phyloP scores from a whole-genome alignment of 306 rosid genomes.

The Vicia sativa region DNA sequence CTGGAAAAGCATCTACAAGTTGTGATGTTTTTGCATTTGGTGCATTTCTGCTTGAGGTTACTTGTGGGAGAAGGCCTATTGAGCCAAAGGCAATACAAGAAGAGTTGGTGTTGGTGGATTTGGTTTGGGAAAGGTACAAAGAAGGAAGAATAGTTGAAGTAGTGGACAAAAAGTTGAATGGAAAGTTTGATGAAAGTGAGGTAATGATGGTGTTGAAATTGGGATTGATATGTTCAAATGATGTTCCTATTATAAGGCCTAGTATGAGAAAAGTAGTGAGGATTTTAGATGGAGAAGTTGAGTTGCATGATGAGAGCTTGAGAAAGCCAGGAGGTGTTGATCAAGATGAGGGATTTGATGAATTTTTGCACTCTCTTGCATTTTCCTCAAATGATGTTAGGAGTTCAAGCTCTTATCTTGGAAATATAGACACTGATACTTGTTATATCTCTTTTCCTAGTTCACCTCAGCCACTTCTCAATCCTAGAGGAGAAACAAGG shows the following conservation, averaged over 20 bases:
- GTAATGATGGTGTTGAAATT: slow-evolving; percentile 57
- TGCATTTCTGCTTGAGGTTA: no score
- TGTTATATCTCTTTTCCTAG: slow-evolving; percentile 43
- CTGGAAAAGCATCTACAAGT: no score
- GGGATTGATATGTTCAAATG: slow-evolving; percentile 69
- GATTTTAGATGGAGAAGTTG: slow-evolving; percentile 66
- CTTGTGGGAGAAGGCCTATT: no score
- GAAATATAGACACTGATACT: slow-evolving; percentile 35
- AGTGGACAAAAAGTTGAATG: slow-evolving; percentile 45
- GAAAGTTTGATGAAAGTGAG: slow-evolving; percentile 48
- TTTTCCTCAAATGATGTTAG: slow-evolving; percentile 57
- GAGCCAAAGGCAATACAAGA: not conserved
- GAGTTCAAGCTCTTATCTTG: slow-evolving; percentile 46
- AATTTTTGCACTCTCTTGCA: slow-evolving; percentile 57
- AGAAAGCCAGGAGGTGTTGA: slow-evolving; percentile 41
- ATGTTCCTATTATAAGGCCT: slow-evolving; percentile 54
- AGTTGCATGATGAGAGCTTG: slow-evolving; percentile 41
- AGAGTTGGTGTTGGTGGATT: slow-evolving; percentile 1
- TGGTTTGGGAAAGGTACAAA: not conserved
- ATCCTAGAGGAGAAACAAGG: slow-evolving; percentile 46
- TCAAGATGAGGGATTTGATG: slow-evolving; percentile 6
- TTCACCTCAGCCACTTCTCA: slow-evolving; percentile 56
- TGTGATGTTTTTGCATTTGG: no score
- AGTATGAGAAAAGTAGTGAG: slow-evolving; percentile 26
- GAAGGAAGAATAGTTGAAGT: not conserved